phyloP scores from a whole-genome alignment of 2,329 filamentous ascomycete genomes.

The Aspergillus transmontanensis region DNA sequence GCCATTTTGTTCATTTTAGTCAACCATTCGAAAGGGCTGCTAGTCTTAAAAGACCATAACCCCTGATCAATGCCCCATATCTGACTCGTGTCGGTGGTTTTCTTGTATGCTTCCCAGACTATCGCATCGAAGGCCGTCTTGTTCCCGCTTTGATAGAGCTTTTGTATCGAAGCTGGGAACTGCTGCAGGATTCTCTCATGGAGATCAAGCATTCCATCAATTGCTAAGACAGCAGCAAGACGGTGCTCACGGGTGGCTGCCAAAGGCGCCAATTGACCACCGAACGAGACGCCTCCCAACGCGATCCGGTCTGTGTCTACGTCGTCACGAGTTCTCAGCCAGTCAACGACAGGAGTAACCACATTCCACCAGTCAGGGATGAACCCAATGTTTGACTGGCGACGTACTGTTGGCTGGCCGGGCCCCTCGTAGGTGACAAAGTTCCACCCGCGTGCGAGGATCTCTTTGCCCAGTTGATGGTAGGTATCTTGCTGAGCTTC shows the following conservation, averaged over 20 bases:
- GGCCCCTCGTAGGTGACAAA: conserved; percentile 52
- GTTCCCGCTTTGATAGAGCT: neutral
- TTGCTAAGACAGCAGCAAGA: neutral
- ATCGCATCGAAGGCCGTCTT: neutral
- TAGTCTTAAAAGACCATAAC: neutral
- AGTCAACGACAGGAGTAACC: conserved; percentile 46
- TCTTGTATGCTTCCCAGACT: neutral
- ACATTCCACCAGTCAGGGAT: conserved; percentile 49
- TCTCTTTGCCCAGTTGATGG: neutral
- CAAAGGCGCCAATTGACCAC: neutral
- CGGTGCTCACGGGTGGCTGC: conserved; percentile 2
- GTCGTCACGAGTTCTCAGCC: neutral
- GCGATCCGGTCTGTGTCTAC: neutral
- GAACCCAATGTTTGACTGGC: conserved; percentile 47
- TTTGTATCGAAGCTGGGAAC: neutral
- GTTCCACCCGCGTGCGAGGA: neutral
- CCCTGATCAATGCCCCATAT: conserved; percentile 1
- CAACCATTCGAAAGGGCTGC: neutral
- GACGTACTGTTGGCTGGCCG: conserved; percentile 46
- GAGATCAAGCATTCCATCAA: neutral
- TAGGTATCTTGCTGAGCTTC: neutral
- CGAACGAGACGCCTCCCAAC: neutral
- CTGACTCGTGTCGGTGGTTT: neutral
- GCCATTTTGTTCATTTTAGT: neutral
- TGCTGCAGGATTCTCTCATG: neutral